Conservation (phyloP, 176 grass and related monocot species). For the Elaeis guineensis region DNA sequence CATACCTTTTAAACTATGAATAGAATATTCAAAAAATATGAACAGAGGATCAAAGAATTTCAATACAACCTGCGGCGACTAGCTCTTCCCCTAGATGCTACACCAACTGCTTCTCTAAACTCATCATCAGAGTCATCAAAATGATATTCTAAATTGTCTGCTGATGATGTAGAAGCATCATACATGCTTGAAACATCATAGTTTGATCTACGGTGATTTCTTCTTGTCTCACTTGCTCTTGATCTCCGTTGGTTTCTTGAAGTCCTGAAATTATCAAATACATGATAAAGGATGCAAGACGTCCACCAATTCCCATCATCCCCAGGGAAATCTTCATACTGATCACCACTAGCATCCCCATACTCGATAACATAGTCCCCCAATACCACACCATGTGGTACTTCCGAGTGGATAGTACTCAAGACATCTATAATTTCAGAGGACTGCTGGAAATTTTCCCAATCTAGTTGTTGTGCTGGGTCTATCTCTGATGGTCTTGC, state of each 20-base stretch:
- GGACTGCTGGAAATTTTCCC: constrained; percentile 12
- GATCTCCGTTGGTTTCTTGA: constrained; percentile 1
- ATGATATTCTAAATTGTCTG: background rate
- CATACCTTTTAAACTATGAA: too few relatives aligned
- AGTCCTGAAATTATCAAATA: constrained; percentile 14
- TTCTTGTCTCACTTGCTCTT: constrained; percentile 3
- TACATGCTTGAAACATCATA: constrained; percentile 9
- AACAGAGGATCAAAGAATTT: background rate
- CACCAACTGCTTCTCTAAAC: constrained; percentile 3
- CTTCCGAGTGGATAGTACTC: constrained; percentile 4
- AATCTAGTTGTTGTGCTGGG: constrained; percentile 9
- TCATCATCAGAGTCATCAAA: constrained; percentile 13
- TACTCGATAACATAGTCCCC: constrained; percentile 11
- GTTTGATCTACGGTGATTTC: background rate
- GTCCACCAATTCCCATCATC: constrained; percentile 21
- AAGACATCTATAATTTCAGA: constrained; percentile 9
- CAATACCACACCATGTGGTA: constrained; percentile 7
- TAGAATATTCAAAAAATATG: background rate
- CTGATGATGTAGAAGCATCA: constrained; percentile 10
- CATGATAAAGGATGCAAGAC: constrained; percentile 19
- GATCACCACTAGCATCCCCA: constrained; percentile 8
- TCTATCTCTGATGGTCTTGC: constrained; percentile 12
- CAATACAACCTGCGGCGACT: constrained; percentile 5
- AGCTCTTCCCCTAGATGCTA: background rate
- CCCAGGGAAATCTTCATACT: constrained; percentile 21